Evolutionary conservation across 1,284 basidiomycete species (phyloP), one percentile per base, ranked within the genome.

Genomic region (Irpex rosettiformis): DNA sequence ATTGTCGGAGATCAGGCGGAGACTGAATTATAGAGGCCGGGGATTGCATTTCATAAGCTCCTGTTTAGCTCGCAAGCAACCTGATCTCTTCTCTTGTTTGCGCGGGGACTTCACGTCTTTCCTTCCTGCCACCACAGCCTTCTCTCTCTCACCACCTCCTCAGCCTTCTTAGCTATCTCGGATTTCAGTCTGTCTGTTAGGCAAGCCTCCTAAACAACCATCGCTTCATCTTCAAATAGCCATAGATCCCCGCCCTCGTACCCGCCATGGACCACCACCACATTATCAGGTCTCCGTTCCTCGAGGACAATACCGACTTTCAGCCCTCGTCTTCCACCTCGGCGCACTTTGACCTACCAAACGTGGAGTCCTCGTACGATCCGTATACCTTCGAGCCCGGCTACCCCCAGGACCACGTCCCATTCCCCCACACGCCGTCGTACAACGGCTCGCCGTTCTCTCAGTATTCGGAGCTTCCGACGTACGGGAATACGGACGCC

Each of bases 381-480:
- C 42, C 69, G 18, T 76, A 74, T 62, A 72, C 74, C 49, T 72
- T 72, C 66, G 58, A 61, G 52, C 66, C 66, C 29, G 67, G 68
- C 63, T 62, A 59, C 45, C 42, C 49, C 11, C 58, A 55, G 27
- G 62, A 63, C 48, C 58, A 54, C 60, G 58, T 64, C 53, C 68
- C 73, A 29, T 78, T 77, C 60, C 77, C 79, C 24, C 74, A 75
- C 64, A 81, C 79, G 0, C 79, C 79, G 24, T 82, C 80, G 54
- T 81, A 81, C 73, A 79, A 79, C 64, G 80, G 79, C 60, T 88
- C 86, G 0, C 86, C 86, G n/a, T 88, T 79, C 70, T 88, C 86
- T 4, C 76, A 71, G 55, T 77, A 82, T 62, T 87, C 85, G 2
- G 87, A 89, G 27, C 83, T 89, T 8, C 69, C 70, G 22, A 78